Evolutionary conservation across 2,329 filamentous ascomycete species (phyloP), one percentile per base, ranked within the genome.

Genomic region (Lachnellula hyalina): DNA sequence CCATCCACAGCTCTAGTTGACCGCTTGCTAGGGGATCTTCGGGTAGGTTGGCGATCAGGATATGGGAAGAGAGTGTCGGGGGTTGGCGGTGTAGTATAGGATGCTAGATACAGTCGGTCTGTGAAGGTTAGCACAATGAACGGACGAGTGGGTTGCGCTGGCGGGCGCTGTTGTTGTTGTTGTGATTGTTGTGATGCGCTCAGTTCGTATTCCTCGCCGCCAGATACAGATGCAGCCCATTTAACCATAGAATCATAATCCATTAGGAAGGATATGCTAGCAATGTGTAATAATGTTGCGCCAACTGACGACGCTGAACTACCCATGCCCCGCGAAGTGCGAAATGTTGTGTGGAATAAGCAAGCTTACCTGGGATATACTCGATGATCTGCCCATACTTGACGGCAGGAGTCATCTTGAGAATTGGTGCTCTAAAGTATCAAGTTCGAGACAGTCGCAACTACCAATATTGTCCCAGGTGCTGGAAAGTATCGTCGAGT

Each of bases 51-150:
- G 69, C 64, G 73, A 57, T 71, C 74, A 52, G 87, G 84, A 72
- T 91, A 96, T 47, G 93, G 93, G 70, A 97, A 96, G 40, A 87
- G 81, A 35, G 93, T 96, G 61, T 89, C 84, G 63, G 85, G 82
- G 63, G 86, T 87, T 38, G 94, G 94, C 47, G 89, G 77, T 62
- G 90, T 85, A 51, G 88, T 84, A 73, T 96, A 99, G 40, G 93
- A 92, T 63, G 90, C 94, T 63, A 99, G 85, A 71, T 97, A 99
- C 49, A 99, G 81, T 55, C 93, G 90, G 75, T 96, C 94, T 96
- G 73, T 56, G 72, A 63, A 69, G 51, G 71, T 77, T 66, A 76
- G 74, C 64, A 71, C 60, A 36, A 65, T 64, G 51, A 49, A 54
- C 47, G 60, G 61, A 25, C 55, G 25, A 40, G 54, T 45, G 42